Base-by-base conservation (phyloP, 306 rosid species). In the Gastrolobium bilobum region DNA sequence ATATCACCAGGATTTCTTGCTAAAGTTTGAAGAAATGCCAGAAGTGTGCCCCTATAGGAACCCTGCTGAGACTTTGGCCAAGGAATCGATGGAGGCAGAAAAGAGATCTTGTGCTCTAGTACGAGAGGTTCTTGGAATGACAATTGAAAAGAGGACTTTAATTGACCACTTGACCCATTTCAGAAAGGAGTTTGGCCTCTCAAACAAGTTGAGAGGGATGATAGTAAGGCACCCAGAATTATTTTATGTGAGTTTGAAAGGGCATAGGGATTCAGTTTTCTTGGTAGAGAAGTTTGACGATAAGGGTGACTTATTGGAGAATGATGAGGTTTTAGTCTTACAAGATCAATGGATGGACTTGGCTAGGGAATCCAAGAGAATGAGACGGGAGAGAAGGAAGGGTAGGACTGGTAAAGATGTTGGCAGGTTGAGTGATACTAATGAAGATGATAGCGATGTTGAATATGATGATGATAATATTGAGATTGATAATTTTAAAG, bases 141-240 rank as follows among this genome's bases (percentile, higher is more conserved):
- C 67, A 6, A 73, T 84, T 68, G 99, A 81, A 80, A 92, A 87
- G 89, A 88, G 93, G 82, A 94, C 97, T 83, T 87, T 94, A 73
- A 82, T 94, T 50, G 97, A 94, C 57, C 99, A 94, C 79, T 73
- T 94, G 84, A 91, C 95, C 44, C 99, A 94, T 82, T 94, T 91
- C 79, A 94, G 99, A 82, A 91, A 85, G 90, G 99, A 89, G 67
- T 91, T 94, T 79, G 91, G 90, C 63, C 88, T 92, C 67, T 84
- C 99, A 29, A 92, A 92, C 90, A 92, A 91, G 84, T 76, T 94
- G 88, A 89, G 99, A 75, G 92, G 88, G 48, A 81, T 94, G 97
- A 87, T 94, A 7, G 42, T 89, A 79, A 88, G 99, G 86, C 99
- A 94, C 76, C 92, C 97, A 0, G 99, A 92, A 81, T 74, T 94